Base-by-base conservation (phyloP, 140 eudicot genomes). In the Senecio squalidus region DNA sequence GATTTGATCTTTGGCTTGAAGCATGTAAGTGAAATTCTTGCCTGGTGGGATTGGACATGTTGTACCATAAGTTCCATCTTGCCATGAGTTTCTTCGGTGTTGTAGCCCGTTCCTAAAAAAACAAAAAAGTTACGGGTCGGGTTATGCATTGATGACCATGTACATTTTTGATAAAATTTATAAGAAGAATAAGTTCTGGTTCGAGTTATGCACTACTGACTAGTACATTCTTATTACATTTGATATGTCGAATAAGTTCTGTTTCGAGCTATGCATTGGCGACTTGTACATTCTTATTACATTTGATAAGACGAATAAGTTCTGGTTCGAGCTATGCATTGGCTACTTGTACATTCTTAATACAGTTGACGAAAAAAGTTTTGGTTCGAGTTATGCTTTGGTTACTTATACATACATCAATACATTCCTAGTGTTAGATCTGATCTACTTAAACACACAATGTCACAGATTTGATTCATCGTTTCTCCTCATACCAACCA, bases 1-100 rank as follows among this genome's bases (percentile, higher is more conserved):
- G 16, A 92, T 92, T 56, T 92, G 98, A 71, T 92, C 98, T 51
- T 92, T 92, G 26, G 96, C 93, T 71, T 92, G 96, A 55, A 92
- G 89, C 72, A 73, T 79, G 70, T 87, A 92, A 2, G 98, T 92
- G 72, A 84, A 88, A 60, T 84, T 92, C 50, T 72, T 85, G 25
- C 98, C 74, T 8, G 96, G 95, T 15, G 83, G 95, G 48, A 92
- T 92, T 22, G 98, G 99, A 40, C 99, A 93, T 18, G 63, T 88
- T 15, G 99, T 93, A 55, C 99, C 99, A n/a, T 27, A 52, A 38
- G 78, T 74, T 29, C 99, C 99, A 76, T 93, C 99, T 67, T 84
- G 84, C 95, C 94, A 93, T 33, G 99, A 93, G 73, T 93, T 93
- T 72, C 93, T 82, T 70, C 99, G 72, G 22, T 93, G 82, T 71